Conservation (phyloP, 257 asterid genomes). For the Petunia secreta region DNA sequence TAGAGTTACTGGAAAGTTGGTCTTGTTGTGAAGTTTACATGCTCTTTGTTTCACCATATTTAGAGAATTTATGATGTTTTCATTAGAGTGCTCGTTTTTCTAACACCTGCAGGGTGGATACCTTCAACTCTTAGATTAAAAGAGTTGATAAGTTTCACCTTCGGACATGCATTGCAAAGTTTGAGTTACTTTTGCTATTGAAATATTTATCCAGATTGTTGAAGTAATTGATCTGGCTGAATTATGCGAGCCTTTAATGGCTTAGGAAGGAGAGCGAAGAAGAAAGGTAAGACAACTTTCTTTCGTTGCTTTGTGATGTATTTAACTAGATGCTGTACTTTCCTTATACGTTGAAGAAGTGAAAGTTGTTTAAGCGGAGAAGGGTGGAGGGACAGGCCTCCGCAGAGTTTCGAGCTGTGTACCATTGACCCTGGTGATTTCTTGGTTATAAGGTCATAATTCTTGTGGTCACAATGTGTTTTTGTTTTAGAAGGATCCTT, state of each 20-base stretch:
- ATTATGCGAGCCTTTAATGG: background rate
- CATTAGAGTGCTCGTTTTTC: background rate
- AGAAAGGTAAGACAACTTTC: background rate
- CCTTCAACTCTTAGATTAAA: background rate
- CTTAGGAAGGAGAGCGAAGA: background rate
- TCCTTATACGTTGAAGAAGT: background rate
- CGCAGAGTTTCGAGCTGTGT: too few relatives aligned
- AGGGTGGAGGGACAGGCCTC: too few relatives aligned
- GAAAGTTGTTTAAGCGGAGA: too few relatives aligned
- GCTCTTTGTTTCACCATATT: background rate
- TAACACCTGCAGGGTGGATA: background rate
- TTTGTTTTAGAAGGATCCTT: too few relatives aligned
- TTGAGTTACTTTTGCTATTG: background rate
- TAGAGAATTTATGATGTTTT: background rate
- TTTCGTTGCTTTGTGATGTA: background rate
- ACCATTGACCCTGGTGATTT: too few relatives aligned
- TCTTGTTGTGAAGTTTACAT: background rate
- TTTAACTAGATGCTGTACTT: background rate
- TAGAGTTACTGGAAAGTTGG: background rate
- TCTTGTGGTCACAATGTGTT: too few relatives aligned
- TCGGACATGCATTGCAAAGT: background rate
- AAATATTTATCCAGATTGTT: background rate
- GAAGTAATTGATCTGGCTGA: background rate
- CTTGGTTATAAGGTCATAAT: too few relatives aligned
- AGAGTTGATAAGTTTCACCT: background rate